Conservation (phyloP, 306 rosid species). For the Dalbergia oliveri region DNA sequence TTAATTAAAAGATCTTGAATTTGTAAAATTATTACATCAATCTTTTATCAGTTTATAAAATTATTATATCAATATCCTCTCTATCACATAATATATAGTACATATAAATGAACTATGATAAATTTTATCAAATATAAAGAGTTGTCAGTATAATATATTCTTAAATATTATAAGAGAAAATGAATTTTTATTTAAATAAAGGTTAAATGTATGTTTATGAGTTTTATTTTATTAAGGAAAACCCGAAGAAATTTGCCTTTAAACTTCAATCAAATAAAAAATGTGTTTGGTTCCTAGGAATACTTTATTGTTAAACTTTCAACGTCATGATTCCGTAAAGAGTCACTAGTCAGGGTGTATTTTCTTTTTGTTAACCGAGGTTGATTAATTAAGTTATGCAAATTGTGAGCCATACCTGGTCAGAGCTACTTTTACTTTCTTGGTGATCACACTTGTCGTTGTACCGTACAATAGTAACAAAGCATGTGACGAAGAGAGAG, state of each 20-base stretch:
- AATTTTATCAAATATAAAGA: no score
- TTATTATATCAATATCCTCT: no score
- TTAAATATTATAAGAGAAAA: no score
- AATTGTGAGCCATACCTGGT: not conserved
- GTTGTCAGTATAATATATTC: no score
- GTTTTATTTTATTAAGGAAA: no score
- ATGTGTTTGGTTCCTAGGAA: not conserved
- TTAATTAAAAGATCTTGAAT: no score
- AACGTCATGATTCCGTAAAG: slow-evolving; percentile 38
- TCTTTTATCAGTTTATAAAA: no score
- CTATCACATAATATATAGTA: no score
- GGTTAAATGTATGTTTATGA: not conserved
- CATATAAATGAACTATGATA: no score
- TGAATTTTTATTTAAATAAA: no score
- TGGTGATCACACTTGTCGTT: slow-evolving; percentile 25
- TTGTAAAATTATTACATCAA: no score
- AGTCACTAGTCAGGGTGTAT: not conserved
- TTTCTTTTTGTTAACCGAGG: slow-evolving; percentile 13
- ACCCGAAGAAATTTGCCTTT: slow-evolving; percentile 35
- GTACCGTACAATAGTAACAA: not conserved
- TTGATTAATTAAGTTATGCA: slow-evolving; percentile 28
- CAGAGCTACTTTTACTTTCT: slow-evolving; percentile 43
- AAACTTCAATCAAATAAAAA: slow-evolving; percentile 54
- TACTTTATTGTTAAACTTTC: slow-evolving; percentile 32
- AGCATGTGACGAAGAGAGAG: not conserved